phyloP scores from a whole-genome alignment of 2,329 filamentous ascomycete genomes.

The Cladosporium sp. region DNA sequence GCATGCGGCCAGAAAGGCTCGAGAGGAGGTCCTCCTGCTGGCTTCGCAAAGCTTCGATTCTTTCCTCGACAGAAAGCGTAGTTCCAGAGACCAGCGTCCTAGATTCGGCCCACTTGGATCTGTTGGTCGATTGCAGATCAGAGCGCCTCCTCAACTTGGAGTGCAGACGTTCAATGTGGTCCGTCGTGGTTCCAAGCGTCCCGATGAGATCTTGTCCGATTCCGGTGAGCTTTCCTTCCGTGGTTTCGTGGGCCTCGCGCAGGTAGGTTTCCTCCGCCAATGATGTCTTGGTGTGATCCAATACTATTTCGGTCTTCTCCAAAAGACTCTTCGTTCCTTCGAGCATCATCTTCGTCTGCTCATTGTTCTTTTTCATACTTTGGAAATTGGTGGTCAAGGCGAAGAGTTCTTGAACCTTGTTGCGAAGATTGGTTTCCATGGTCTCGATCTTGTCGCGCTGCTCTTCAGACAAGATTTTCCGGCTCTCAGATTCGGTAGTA shows the following conservation, averaged over 20 bases:
- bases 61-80: slow-evolving; percentile 70
- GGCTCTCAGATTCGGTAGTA: slow-evolving; percentile 85
- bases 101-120: slow-evolving; percentile 71
- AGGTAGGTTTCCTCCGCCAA: slow-evolving; percentile 76
- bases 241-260: slow-evolving; percentile 79
- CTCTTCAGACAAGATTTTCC: slow-evolving; percentile 86
- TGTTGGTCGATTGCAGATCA: slow-evolving; percentile 75
- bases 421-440: slow-evolving; percentile 82
- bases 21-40: slow-evolving; percentile 70
- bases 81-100: slow-evolving; percentile 72
- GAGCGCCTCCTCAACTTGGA: slow-evolving; percentile 84
- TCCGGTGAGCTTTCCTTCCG: slow-evolving; percentile 69
- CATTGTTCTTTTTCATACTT: slow-evolving; percentile 83
- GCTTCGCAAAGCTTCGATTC: slow-evolving; percentile 66
- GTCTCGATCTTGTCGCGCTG: slow-evolving; percentile 89
- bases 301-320: slow-evolving; percentile 81
- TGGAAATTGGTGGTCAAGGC: slow-evolving; percentile 82
- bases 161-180: slow-evolving; percentile 75
- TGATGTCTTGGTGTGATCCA: slow-evolving; percentile 69
- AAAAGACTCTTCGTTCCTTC: slow-evolving; percentile 78
- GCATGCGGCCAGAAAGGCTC: slow-evolving; percentile 66
- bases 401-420: slow-evolving; percentile 92
- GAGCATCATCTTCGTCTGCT: slow-evolving; percentile 66
- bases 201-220: slow-evolving; percentile 73
- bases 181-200: slow-evolving; percentile 72